phyloP scores from a whole-genome alignment of 805 yeast species.

The Lipomyces orientalis region DNA sequence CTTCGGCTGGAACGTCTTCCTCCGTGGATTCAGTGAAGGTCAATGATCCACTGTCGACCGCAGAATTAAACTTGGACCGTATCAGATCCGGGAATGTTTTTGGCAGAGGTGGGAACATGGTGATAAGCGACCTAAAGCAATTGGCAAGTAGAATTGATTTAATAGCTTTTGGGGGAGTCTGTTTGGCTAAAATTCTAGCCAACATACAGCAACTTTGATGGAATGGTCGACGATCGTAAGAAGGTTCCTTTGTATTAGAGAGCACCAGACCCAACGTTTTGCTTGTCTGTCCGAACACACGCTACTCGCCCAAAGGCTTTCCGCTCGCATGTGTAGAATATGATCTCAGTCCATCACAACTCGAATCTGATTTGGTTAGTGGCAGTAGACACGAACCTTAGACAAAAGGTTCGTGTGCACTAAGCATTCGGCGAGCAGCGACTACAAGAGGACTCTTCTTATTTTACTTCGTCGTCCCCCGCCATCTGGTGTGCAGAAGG shows the following conservation, averaged over 20 bases:
- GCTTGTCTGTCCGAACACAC: no score
- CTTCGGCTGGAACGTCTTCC: slow-evolving; percentile 42
- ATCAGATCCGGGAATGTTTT: slow-evolving; percentile 46
- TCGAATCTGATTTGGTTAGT: no score
- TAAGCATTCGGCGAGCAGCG: no score
- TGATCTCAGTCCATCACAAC: no score
- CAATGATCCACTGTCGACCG: slow-evolving; percentile 54
- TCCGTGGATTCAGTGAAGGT: slow-evolving; percentile 58
- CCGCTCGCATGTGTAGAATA: no score
- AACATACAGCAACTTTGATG: background rate
- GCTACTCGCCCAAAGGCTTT: no score
- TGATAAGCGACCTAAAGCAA: background rate
- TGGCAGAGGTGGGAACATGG: slow-evolving; percentile 44
- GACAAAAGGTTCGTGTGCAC: no score
- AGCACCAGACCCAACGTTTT: no score
- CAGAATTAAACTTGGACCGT: slow-evolving; percentile 46
- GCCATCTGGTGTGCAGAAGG: background rate
- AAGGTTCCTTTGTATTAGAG: background rate
- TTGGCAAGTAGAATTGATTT: background rate
- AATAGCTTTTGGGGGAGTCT: background rate
- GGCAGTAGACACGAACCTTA: no score
- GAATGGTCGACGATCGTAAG: no score
- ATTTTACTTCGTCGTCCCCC: background rate
- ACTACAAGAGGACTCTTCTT: no score
- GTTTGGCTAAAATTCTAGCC: background rate